phyloP scores from a whole-genome alignment of 306 rosid species.

The Aeschynomene evenia region DNA sequence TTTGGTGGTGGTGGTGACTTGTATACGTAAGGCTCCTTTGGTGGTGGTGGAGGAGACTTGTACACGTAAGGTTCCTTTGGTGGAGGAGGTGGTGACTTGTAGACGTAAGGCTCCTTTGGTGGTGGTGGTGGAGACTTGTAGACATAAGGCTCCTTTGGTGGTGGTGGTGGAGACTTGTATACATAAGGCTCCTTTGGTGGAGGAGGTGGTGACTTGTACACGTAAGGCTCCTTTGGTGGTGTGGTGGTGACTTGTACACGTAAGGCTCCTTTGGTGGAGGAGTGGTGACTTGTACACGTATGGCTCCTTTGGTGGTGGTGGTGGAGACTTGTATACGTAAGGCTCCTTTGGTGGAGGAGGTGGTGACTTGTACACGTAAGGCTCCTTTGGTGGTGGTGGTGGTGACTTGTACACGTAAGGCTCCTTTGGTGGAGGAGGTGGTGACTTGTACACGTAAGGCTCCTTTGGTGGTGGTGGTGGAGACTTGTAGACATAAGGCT shows the following conservation, averaged over 20 bases:
- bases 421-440: not conserved
- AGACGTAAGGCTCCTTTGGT: too few relatives aligned
- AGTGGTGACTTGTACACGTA: not conserved
- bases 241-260: too few relatives aligned
- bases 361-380: not conserved
- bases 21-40: not conserved
- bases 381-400: constrained; percentile 12
- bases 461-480: constrained; percentile 4
- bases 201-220: too few relatives aligned
- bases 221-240: not conserved
- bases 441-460: not conserved
- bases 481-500: not conserved
- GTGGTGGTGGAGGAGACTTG: too few relatives aligned
- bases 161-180: too few relatives aligned
- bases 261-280: not conserved
- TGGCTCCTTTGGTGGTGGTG: too few relatives aligned
- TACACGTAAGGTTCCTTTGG: too few relatives aligned
- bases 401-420: not conserved
- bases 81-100: too few relatives aligned
- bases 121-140: constrained; percentile 34
- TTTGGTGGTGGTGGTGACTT: not conserved
- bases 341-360: not conserved
- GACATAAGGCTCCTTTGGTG: too few relatives aligned
- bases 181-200: too few relatives aligned
- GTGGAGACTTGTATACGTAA: not conserved